Evolutionary conservation across 331 rosid species (phyloP), one percentile per base, ranked within the genome.

Genomic region (Erythrophleum ivorense): DNA sequence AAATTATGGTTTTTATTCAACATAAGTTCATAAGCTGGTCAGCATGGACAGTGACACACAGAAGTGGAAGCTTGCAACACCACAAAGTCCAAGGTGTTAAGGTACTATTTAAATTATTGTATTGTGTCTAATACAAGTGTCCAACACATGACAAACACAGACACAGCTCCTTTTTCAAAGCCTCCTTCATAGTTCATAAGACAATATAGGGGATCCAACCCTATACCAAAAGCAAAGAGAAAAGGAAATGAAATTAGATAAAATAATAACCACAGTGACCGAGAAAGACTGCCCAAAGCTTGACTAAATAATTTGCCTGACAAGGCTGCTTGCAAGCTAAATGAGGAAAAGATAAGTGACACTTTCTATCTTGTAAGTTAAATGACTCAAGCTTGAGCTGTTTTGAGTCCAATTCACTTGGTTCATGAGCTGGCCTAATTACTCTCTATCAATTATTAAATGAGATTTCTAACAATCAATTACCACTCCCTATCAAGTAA

Each of bases 261-360:
- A 52, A 7, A 48, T 54, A 71, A 59, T 34, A 72, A 63, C 14
- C 53, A 52, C 72, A 7, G 67, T 5, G 49, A 76, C 50, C 15
- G 49, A 64, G 9, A 75, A 48, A 38, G 31, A 14, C 41, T 14
- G 49, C 60, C 77, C 34, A 59, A 57, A 19, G 70, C 60, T 34
- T 76, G 40, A 31, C 33, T 48, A 43, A 43, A 43, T 43, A 43
- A 45, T 45, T 36, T 76, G 24, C 21, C 59, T 64, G 21, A 75
- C 36, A 82, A 54, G 49, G 58, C 69, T 41, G 16, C 64, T 41
- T 18, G 54, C 67, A 62, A 54, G 66, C n/a, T 81, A 75, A 81
- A 58, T 46, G 58, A 75, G 59, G 4, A 34, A 36, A 33, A 21
- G 3, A 64, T 24, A 0, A 3, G 69, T 62, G 29, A 65, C 9